These are phyloP conservation scores for Hypoxylon sp. DNA, from an alignment of 2,329 filamentous ascomycete genomes.

Conservation along the genomic window DNA sequence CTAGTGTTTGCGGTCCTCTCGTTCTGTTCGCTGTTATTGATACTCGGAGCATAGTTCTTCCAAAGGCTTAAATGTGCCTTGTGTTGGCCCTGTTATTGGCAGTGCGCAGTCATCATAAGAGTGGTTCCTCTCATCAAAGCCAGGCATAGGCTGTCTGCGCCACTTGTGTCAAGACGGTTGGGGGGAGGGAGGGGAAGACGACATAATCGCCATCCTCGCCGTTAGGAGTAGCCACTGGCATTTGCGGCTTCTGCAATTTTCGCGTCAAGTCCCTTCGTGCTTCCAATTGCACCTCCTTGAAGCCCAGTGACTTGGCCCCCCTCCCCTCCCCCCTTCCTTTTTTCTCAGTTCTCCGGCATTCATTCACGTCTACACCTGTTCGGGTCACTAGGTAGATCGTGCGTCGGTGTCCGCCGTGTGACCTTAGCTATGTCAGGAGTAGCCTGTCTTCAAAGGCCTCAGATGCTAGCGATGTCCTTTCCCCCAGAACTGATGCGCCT, in stretches of 20 bases:
- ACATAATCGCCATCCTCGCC: constrained; percentile 1
- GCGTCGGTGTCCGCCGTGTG: background rate
- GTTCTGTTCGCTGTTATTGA: no score
- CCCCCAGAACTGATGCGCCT: background rate
- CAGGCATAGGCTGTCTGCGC: background rate
- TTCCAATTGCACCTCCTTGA: background rate
- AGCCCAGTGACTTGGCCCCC: background rate
- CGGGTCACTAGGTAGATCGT: no score
- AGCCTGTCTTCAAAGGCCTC: background rate
- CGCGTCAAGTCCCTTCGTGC: background rate
- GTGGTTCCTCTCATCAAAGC: no score
- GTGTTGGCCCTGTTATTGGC: no score
- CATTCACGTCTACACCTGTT: background rate
- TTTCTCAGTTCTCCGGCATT: background rate
- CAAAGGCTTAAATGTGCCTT: no score
- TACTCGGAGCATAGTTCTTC: no score
- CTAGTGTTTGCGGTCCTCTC: no score
- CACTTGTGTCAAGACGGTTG: background rate
- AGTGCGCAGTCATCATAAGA: no score
- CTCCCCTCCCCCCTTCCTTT: background rate
- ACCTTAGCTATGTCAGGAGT: background rate
- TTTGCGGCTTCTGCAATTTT: background rate
- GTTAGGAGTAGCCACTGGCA: background rate
- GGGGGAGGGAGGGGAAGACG: background rate
- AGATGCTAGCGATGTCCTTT: background rate